Base-by-base conservation (phyloP, 139 green algal genomes). In the Picochlorum sp. region DNA sequence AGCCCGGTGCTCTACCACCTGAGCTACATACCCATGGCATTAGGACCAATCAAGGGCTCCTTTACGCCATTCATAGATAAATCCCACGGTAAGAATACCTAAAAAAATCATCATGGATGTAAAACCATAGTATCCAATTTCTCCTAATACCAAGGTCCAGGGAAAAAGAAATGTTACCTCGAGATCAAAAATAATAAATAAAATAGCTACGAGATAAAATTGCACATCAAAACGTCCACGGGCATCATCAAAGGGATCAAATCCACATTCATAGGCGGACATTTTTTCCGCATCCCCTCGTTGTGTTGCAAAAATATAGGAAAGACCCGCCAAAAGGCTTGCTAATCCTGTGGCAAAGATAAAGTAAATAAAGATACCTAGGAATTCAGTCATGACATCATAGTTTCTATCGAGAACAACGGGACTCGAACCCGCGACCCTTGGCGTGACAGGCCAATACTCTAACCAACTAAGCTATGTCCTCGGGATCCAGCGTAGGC, bases 171-270 rank as follows among this genome's bases (percentile, higher is more conserved):
- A 76, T 55, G 70, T 69, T 16, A 76, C 61, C 35, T 78, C 69
- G 29, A 81, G 58, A 52, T 81, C 73, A 69, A 78, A 81, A 60
- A 78, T 77, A 39, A 77, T 83, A 71, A 75, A 78, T 64, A 85
- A 64, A 69, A 74, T 79, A 47, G 69, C 69, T 39, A 85, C 72
- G 49, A 80, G 57, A 70, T 79, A 81, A 70, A 79, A 81, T 60
- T 78, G 69, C 37, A 81, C 70, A 51, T 78, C 77, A 72, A 85
- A 85, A 47, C 61, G 39, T 63, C 67, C 73, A 63, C 77, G 50
- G 33, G 72, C 62, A 70, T 81, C 71, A 54, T 85, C 76, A 68
- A 81, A 79, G 16, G 61, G 65, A 33, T 85, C 68, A 61, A 81
- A 77, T 26, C 66, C 72, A 57, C 68, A 83, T 50, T 80, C 77